Percentiles rank a stretch among this genome's conserved stretches.
Evolutionary conservation across 1,284 basidiomycete genomes (phyloP).

Genomic region (Psilocybe mexicana): DNA sequence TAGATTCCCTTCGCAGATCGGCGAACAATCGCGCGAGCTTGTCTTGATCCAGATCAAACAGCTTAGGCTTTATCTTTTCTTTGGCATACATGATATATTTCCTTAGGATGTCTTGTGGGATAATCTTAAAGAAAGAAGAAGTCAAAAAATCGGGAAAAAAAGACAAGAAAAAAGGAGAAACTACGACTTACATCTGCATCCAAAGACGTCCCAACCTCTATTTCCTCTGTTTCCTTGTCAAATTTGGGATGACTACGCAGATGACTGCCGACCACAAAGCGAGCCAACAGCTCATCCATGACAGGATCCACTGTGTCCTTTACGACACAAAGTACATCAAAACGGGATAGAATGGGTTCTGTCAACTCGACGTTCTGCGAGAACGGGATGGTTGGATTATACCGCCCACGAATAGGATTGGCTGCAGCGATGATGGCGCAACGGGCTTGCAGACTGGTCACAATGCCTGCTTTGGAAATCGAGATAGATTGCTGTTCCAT

Average conservation of each 20-base stretch:
- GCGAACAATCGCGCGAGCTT: slow-evolving; percentile 94
- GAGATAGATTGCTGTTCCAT: slow-evolving; percentile 99
- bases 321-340: slow-evolving; percentile 97
- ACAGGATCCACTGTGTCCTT: slow-evolving; percentile 98
- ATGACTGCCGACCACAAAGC: slow-evolving; percentile 97
- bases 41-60: slow-evolving; percentile 95
- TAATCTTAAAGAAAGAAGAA: slow-evolving; percentile 59
- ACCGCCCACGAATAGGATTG: slow-evolving; percentile 94
- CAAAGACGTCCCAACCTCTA: slow-evolving; percentile 84
- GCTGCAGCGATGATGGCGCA: slow-evolving; percentile 98
- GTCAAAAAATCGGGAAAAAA: background rate
- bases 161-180: background rate
- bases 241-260: slow-evolving; percentile 93
- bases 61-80: slow-evolving; percentile 89
- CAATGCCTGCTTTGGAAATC: slow-evolving; percentile 98
- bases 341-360: slow-evolving; percentile 98
- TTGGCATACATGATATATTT: slow-evolving; percentile 99
- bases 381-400: slow-evolving; percentile 98
- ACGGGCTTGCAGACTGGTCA: slow-evolving; percentile 94
- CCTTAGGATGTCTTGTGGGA: slow-evolving; percentile 94
- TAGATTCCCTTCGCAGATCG: slow-evolving; percentile 94
- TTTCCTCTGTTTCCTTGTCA: slow-evolving; percentile 81
- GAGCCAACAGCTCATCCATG: slow-evolving; percentile 93
- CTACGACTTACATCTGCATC: slow-evolving; percentile 81
- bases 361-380: slow-evolving; percentile 98